Percentiles rank a stretch among this genome's conserved stretches.
Evolutionary conservation across 2,329 filamentous ascomycete genomes (phyloP).

Genomic region (Plectosphaerella cucumerina): DNA sequence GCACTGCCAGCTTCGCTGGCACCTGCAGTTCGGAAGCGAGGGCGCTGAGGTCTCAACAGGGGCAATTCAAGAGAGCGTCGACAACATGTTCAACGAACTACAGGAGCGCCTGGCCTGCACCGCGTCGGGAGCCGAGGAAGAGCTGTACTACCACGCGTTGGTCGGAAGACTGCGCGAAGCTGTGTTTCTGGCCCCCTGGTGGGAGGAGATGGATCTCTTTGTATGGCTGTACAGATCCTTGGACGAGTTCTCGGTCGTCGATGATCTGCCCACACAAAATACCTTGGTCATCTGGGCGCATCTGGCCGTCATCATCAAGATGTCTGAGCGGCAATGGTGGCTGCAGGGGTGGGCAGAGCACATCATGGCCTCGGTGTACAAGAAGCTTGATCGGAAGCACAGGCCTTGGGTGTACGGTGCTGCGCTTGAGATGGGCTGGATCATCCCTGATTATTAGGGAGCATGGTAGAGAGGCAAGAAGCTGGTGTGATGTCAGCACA

Average conservation of each 20-base stretch:
- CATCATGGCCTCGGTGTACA: slow-evolving; percentile 4
- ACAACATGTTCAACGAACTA: not conserved
- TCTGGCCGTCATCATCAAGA: slow-evolving; percentile 3
- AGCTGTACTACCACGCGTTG: not conserved
- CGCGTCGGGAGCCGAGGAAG: not conserved
- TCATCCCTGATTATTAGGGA: not conserved
- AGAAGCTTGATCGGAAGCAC: slow-evolving; percentile 2
- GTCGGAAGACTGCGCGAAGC: slow-evolving; percentile 2
- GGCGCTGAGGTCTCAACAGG: not conserved
- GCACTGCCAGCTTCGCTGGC: not conserved
- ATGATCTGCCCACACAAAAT: not conserved
- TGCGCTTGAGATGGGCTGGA: slow-evolving; percentile 6
- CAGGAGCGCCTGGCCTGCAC: not conserved
- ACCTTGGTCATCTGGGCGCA: slow-evolving; percentile 2
- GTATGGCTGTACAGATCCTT: slow-evolving; percentile 5
- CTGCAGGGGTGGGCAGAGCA: slow-evolving; percentile 5
- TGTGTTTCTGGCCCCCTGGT: not conserved
- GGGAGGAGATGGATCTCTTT: slow-evolving; percentile 3
- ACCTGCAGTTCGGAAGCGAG: not conserved
- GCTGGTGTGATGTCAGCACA: too few relatives aligned
- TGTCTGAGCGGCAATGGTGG: slow-evolving; percentile 6
- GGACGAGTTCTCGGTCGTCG: not conserved
- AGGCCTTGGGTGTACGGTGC: slow-evolving; percentile 4
- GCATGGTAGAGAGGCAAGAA: not conserved
- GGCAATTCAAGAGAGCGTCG: too few relatives aligned